phyloP scores from a whole-genome alignment of 345 rosid genomes.

The Eutrema japonicum region DNA sequence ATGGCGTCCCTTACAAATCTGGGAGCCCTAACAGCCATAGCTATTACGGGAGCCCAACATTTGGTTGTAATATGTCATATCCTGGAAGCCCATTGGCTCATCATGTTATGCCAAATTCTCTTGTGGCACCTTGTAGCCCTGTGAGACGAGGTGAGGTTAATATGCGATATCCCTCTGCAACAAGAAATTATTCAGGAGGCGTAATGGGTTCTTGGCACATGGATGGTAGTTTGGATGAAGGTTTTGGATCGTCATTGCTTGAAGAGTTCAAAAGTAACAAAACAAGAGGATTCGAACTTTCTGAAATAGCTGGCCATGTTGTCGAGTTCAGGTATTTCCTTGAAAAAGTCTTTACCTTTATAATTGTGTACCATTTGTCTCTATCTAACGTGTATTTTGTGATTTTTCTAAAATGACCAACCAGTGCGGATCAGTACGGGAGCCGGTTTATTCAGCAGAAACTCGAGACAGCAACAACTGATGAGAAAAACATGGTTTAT shows the following conservation, averaged over 20 bases:
- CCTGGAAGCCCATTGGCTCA: slow-evolving; percentile 67
- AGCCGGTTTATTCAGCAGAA: slow-evolving; percentile 94
- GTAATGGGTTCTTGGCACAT: slow-evolving; percentile 63
- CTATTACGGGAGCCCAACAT: slow-evolving; percentile 60
- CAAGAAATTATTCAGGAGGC: slow-evolving; percentile 59
- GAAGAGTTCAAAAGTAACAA: slow-evolving; percentile 81
- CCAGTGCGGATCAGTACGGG: slow-evolving; percentile 84
- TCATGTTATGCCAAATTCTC: slow-evolving; percentile 59
- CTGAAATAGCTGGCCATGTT: slow-evolving; percentile 72
- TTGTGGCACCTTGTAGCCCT: slow-evolving; percentile 61
- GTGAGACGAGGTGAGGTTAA: slow-evolving; percentile 57
- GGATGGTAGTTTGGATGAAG: slow-evolving; percentile 56
- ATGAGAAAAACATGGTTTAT: slow-evolving; percentile 86
- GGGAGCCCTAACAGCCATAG: slow-evolving; percentile 58
- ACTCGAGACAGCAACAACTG: slow-evolving; percentile 82
- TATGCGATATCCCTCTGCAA: slow-evolving; percentile 57
- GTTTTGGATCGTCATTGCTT: slow-evolving; percentile 66
- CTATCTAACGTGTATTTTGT: background rate
- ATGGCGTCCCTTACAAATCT: slow-evolving; percentile 57
- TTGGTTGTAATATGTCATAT: slow-evolving; percentile 60
- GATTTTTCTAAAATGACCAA: background rate
- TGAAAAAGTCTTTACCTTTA: background rate
- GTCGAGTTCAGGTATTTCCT: slow-evolving; percentile 70
- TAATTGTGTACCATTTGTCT: background rate
- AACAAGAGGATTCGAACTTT: slow-evolving; percentile 66